phyloP scores from a whole-genome alignment of 495 filamentous ascomycete genomes.

The Parachaetomium inaequale region DNA sequence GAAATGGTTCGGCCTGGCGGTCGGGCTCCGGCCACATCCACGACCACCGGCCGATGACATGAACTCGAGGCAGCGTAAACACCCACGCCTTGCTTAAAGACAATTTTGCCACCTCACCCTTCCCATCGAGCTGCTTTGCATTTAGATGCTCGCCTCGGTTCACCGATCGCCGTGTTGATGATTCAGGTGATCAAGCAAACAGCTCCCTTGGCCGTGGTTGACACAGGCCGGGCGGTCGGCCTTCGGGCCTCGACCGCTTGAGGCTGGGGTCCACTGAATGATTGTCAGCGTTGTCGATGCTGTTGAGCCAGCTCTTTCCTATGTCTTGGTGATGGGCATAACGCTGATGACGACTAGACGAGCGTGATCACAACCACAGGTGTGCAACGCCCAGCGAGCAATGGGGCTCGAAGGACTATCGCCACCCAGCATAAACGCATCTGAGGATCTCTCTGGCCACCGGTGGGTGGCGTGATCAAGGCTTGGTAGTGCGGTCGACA shows the following conservation, averaged over 20 bases:
- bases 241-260: neutral
- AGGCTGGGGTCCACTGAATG: neutral
- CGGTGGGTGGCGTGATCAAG: no score
- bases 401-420: no score
- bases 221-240: neutral
- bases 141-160: neutral
- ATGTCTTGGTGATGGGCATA: neutral
- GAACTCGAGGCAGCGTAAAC: neutral
- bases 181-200: slow-evolving; percentile 2
- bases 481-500: no score
- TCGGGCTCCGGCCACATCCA: neutral
- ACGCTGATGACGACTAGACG: no score
- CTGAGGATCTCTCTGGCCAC: no score
- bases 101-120: neutral
- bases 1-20: neutral
- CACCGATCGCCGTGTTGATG: neutral
- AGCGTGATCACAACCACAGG: no score
- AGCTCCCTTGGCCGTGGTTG: neutral
- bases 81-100: no score
- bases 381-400: no score
- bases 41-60: neutral
- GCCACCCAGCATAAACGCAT: no score
- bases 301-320: neutral
- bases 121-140: no score
- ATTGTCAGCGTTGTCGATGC: neutral